Base-by-base conservation (phyloP, 2,329 filamentous ascomycete species). In the Beauveria caledonica region DNA sequence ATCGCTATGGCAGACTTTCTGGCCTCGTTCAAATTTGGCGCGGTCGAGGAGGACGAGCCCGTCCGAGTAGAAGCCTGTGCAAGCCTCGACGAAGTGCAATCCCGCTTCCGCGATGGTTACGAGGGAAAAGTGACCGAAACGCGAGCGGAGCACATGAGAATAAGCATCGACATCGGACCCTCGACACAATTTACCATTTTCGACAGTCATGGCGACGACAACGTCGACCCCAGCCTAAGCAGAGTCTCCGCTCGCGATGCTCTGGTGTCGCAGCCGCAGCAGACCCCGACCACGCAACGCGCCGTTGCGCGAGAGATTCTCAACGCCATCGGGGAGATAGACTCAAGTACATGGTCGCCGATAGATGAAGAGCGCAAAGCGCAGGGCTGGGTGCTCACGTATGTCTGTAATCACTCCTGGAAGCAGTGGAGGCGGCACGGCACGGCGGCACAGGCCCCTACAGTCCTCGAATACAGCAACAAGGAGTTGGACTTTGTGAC, bases 341-440 rank as follows among this genome's bases (percentile, higher is more conserved):
- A 85, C 63, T 72, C 71, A 15, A 81, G 80, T 63, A 69, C 68
- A 0, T 85, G 82, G 82, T 67, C 66, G 2, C 68, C 79, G 29
- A 73, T 77, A 21, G 72, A 78, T 19, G 73, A 80, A 21, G 75
- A 76, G 25, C 72, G 76, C 15, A 72, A 68, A 8, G 63, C 75
- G 0, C 76, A 80, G 49, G 80, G 81, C 5, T 84, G 82, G 81
- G 74, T 72, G 1, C 78, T 85, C 58, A 76, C 74, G 3, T 85
- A 81, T 63, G 69, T 76, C 19, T 86, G 83, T 73, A 79, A 76
- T 61, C 74, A 79, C 63, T 85, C 83, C 2, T 70, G 75, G 46
- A 74, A 77, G 63, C 73, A 75, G 40, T 85, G 83, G 83, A 73
- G 68, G 42, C 76, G 76, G 21, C 77, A 79, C 62, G 70, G 72